phyloP scores from a whole-genome alignment of 306 rosid species.

The Cicer judaicum region DNA sequence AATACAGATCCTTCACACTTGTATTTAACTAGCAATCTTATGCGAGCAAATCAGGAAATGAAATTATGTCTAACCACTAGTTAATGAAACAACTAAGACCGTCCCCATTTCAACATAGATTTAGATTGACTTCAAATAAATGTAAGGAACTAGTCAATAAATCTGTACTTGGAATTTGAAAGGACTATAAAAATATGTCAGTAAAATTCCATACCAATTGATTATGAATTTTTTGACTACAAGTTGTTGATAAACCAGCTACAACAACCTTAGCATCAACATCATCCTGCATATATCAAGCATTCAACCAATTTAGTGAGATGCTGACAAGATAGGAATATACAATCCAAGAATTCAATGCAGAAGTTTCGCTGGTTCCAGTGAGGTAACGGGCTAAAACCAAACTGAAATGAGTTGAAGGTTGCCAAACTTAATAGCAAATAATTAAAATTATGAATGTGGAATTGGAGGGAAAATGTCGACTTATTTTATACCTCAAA shows the following conservation, averaged over 20 bases:
- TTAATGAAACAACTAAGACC: slow-evolving; percentile 23
- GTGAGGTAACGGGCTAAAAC: neutral
- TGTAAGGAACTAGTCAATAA: slow-evolving; percentile 18
- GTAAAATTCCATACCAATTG: slow-evolving; percentile 69
- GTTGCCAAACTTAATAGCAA: slow-evolving; percentile 12
- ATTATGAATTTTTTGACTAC: slow-evolving; percentile 97
- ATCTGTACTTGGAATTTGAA: slow-evolving; percentile 27
- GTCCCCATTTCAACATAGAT: slow-evolving; percentile 20
- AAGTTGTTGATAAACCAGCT: slow-evolving; percentile 88
- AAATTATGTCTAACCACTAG: slow-evolving; percentile 29
- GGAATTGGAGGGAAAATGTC: slow-evolving; percentile 7
- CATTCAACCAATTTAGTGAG: slow-evolving; percentile 42
- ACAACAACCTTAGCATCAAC: slow-evolving; percentile 82
- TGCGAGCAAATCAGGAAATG: slow-evolving; percentile 12
- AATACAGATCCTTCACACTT: slow-evolving; percentile 2
- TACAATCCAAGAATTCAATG: slow-evolving; percentile 7
- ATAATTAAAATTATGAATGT: slow-evolving; percentile 7
- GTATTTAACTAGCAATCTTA: slow-evolving; percentile 39
- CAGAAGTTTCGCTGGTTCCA: slow-evolving; percentile 22
- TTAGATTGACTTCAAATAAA: slow-evolving; percentile 31
- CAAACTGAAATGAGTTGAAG: neutral
- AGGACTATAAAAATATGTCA: slow-evolving; percentile 34
- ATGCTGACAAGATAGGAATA: slow-evolving; percentile 14
- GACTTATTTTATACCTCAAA: slow-evolving; percentile 60
- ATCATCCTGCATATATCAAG: slow-evolving; percentile 67